These are phyloP conservation scores for Tulasnella sp. DNA, from an alignment of 768 basidiomycete species.

Conservation along the genomic window DNA sequence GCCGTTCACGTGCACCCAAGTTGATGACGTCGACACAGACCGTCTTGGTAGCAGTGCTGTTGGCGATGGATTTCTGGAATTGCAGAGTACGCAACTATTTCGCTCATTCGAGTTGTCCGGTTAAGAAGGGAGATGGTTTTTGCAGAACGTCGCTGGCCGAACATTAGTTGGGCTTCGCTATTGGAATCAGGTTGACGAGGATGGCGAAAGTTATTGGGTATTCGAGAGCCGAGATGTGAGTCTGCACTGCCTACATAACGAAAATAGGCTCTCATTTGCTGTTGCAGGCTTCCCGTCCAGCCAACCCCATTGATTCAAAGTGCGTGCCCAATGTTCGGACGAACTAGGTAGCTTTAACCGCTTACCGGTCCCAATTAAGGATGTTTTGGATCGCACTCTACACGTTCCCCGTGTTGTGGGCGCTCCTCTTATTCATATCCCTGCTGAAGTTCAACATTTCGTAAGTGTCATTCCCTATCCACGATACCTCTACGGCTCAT, in stretches of 20 bases:
- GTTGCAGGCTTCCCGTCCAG: constrained; percentile 67
- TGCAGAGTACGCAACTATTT: constrained; percentile 50
- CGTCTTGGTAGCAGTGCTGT: constrained; percentile 80
- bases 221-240: constrained; percentile 93
- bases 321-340: constrained; percentile 28
- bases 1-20: neutral
- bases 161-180: constrained; percentile 90
- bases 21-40: constrained; percentile 36
- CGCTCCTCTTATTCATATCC: constrained; percentile 75
- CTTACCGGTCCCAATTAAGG: constrained; percentile 30
- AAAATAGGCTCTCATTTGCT: constrained; percentile 1
- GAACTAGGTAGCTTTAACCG: neutral
- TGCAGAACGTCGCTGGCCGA: constrained; percentile 83
- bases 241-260: constrained; percentile 14
- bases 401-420: constrained; percentile 79
- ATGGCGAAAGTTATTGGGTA: constrained; percentile 94
- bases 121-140: neutral
- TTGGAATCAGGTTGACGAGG: constrained; percentile 99
- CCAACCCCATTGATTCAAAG: constrained; percentile 82
- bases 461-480: constrained; percentile 37
- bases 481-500: neutral
- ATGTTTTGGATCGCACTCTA: constrained; percentile 96
- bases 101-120: neutral
- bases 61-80: constrained; percentile 99
- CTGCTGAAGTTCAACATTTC: constrained; percentile 77